Evolutionary conservation across 306 rosid species (phyloP).

Genomic region (Acacia melanoxylon): DNA sequence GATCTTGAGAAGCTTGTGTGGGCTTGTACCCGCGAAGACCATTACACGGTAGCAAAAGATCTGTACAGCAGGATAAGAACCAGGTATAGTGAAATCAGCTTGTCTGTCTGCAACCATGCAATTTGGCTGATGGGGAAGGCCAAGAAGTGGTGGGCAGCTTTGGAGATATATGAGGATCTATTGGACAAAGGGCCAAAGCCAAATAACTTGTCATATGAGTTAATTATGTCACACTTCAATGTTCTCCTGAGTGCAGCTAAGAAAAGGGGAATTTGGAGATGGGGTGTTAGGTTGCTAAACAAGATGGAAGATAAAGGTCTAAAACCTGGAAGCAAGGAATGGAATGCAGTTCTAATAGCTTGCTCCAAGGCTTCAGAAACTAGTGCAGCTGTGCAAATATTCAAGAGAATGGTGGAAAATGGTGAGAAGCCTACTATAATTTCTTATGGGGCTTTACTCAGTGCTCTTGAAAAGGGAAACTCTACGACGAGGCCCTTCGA

Average conservation of each 20-base stretch:
- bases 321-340: slow-evolving; percentile 81
- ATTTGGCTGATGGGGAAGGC: slow-evolving; percentile 98
- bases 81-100: slow-evolving; percentile 56
- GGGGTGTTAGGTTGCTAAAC: slow-evolving; percentile 92
- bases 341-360: slow-evolving; percentile 92
- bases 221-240: slow-evolving; percentile 76
- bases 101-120: slow-evolving; percentile 86
- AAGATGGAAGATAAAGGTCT: slow-evolving; percentile 97
- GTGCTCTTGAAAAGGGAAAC: slow-evolving; percentile 94
- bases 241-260: slow-evolving; percentile 77
- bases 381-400: slow-evolving; percentile 73
- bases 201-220: slow-evolving; percentile 80
- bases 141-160: slow-evolving; percentile 97
- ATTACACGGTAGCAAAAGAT: slow-evolving; percentile 73
- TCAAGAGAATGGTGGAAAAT: slow-evolving; percentile 90
- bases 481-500: slow-evolving; percentile 73
- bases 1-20: slow-evolving; percentile 77
- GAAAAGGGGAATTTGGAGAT: slow-evolving; percentile 83
- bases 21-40: slow-evolving; percentile 95
- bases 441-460: slow-evolving; percentile 90
- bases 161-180: slow-evolving; percentile 88
- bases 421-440: slow-evolving; percentile 86
- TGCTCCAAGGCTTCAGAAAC: slow-evolving; percentile 94
- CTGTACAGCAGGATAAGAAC: slow-evolving; percentile 73
- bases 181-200: slow-evolving; percentile 94